These are phyloP conservation scores for Gyromitra esculenta DNA, from an alignment of 2,329 filamentous ascomycete species.

Conservation along the genomic window DNA sequence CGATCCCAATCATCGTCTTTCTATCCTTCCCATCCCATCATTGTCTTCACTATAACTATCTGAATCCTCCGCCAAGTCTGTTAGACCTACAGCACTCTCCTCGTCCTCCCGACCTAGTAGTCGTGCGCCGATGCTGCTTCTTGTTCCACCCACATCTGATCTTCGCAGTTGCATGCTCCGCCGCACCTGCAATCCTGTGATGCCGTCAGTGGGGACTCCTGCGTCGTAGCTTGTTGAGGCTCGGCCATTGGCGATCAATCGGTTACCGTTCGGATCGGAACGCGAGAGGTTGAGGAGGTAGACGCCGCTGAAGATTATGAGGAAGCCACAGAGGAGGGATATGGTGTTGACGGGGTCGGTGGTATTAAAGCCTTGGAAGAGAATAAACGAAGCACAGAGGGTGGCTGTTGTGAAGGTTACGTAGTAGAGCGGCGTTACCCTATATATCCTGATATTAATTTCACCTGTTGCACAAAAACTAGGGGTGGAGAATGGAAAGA, in stretches of 20 bases:
- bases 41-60: constrained; percentile 62
- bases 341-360: constrained; percentile 76
- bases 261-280: constrained; percentile 82
- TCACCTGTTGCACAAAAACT: neutral
- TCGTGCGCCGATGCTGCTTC: constrained; percentile 75
- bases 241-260: constrained; percentile 63
- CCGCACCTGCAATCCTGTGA: constrained; percentile 88
- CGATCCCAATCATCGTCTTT: constrained; percentile 45
- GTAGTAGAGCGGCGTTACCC: constrained; percentile 88
- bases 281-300: constrained; percentile 85
- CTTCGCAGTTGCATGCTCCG: constrained; percentile 91
- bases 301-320: constrained; percentile 76
- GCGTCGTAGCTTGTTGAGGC: constrained; percentile 71
- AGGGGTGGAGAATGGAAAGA: neutral
- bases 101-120: constrained; percentile 91
- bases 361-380: constrained; percentile 77
- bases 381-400: constrained; percentile 74
- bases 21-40: constrained; percentile 49
- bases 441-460: constrained; percentile 63
- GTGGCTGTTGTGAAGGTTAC: constrained; percentile 77
- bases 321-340: constrained; percentile 76
- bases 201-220: constrained; percentile 87
- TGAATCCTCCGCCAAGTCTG: constrained; percentile 80
- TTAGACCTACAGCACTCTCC: constrained; percentile 79
- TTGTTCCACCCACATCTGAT: constrained; percentile 71